phyloP scores from a whole-genome alignment of 1,139 yeast genomes.

The Saccharomyces hybrid region DNA sequence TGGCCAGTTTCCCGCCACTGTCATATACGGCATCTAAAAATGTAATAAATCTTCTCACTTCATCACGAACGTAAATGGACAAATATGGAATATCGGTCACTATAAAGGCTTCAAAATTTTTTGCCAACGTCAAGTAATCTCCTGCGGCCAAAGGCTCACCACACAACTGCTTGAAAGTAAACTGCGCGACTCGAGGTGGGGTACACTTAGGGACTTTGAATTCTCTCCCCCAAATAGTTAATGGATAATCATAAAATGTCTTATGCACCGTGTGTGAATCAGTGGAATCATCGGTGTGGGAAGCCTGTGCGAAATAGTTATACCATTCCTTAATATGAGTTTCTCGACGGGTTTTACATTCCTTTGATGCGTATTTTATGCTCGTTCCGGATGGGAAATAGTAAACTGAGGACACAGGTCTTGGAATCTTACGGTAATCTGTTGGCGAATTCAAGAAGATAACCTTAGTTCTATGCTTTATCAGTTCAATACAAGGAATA shows the following conservation, averaged over 20 bases:
- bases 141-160: slow-evolving; percentile 91
- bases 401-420: slow-evolving; percentile 76
- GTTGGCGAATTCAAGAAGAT: slow-evolving; percentile 82
- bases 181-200: slow-evolving; percentile 79
- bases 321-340: slow-evolving; percentile 76
- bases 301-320: slow-evolving; percentile 59
- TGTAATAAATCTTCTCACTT: slow-evolving; percentile 83
- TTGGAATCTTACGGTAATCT: slow-evolving; percentile 83
- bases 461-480: slow-evolving; percentile 68
- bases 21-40: slow-evolving; percentile 94
- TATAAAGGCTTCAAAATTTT: slow-evolving; percentile 67
- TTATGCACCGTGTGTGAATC: slow-evolving; percentile 10
- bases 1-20: slow-evolving; percentile 76
- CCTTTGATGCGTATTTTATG: slow-evolving; percentile 41
- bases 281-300: slow-evolving; percentile 32
- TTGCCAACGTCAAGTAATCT: slow-evolving; percentile 79
- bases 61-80: slow-evolving; percentile 69
- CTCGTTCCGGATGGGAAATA: slow-evolving; percentile 60
- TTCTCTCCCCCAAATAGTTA: slow-evolving; percentile 79
- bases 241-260: slow-evolving; percentile 17
- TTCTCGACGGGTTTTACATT: slow-evolving; percentile 43
- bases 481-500: slow-evolving; percentile 79
- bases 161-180: slow-evolving; percentile 76
- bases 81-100: slow-evolving; percentile 87
- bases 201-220: slow-evolving; percentile 67